Base-by-base conservation (phyloP, 768 basidiomycete genomes). In the Mycena olivaceomarginata region DNA sequence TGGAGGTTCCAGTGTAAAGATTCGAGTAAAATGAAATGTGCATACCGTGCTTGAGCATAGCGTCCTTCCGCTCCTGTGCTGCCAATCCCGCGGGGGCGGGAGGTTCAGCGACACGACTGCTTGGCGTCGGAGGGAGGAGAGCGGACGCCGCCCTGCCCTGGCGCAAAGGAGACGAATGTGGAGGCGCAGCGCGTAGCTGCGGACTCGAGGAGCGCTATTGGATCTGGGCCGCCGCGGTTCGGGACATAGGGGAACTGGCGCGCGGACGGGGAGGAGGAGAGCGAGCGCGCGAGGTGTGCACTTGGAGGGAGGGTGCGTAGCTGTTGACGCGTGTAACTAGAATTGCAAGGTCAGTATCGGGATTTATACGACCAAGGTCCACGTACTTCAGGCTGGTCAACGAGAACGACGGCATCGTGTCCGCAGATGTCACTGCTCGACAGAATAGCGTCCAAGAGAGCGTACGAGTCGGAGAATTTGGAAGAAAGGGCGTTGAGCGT, bases 281-380 rank as follows among this genome's bases (percentile, higher is more conserved):
- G 85, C 8, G 86, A 81, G 37, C 84, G 86, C 7, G 90, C 85
- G 22, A 96, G 85, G 75, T 86, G 83, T 4, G 91, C 92, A 2
- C 88, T 87, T 11, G 91, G 86, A 8, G 90, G 84, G 25, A 96
- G 91, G 12, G 85, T 84, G 41, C 93, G 92, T 56, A 96, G 86
- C n/a, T n/a, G 86, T 96, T n/a, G 94, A 93, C 37, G 94, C 93
- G 80, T 94, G 95, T 5, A 94, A 86, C 95, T 96, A 25, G 80
- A 12, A 56, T 37, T 80, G 77, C 43, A 43, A 68, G 48, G 51
- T 69, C 60, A 13, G 22, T 22, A 51, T 53, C 51, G 48, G 39
- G 4, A 51, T 43, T 67, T 37, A 57, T 18, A 59, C n/a, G 31
- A 43, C 37, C 74, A 2, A 59, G 57, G 46, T 70, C 22, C 13